A percentile compares a stretch with the other conserved stretches of the same genome.
Conservation (phyloP, 495 filamentous ascomycete genomes). For the Penicillium subrubescens region DNA sequence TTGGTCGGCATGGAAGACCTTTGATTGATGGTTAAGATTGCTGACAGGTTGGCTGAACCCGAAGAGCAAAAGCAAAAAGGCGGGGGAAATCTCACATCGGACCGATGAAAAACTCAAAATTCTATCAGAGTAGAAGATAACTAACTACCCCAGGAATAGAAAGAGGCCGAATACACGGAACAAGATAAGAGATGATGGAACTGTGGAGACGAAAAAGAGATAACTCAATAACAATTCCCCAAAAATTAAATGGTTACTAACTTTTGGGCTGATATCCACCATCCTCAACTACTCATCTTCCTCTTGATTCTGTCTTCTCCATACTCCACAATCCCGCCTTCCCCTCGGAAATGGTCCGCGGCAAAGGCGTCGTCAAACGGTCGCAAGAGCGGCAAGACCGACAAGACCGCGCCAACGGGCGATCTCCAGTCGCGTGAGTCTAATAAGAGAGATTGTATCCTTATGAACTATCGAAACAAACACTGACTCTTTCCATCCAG, state of each 20-base stretch:
- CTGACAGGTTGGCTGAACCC: neutral
- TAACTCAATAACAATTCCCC: neutral
- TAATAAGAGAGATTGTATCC: neutral
- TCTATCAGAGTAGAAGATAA: too few relatives aligned
- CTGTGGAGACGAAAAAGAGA: neutral
- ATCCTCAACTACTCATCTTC: too few relatives aligned
- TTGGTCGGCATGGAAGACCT: neutral
- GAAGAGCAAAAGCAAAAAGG: neutral
- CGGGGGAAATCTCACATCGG: neutral
- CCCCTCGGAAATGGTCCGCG: conserved; percentile 22
- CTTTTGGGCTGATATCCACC: too few relatives aligned
- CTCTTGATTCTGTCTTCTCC: too few relatives aligned
- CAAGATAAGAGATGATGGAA: neutral
- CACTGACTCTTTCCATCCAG: conserved; percentile 19
- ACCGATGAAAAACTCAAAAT: neutral
- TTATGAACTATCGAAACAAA: neutral
- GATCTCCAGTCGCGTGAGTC: conserved; percentile 40
- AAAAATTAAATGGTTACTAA: neutral
- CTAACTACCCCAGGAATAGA: neutral
- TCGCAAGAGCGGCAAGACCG: conserved; percentile 21
- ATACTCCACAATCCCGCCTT: neutral
- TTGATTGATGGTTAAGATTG: neutral
- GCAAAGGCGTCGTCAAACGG: conserved; percentile 25
- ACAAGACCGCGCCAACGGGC: conserved; percentile 24
- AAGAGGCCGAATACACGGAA: neutral